These are phyloP conservation scores for Casuarina glauca DNA, from an alignment of 306 rosid species.

Conservation along the genomic window DNA sequence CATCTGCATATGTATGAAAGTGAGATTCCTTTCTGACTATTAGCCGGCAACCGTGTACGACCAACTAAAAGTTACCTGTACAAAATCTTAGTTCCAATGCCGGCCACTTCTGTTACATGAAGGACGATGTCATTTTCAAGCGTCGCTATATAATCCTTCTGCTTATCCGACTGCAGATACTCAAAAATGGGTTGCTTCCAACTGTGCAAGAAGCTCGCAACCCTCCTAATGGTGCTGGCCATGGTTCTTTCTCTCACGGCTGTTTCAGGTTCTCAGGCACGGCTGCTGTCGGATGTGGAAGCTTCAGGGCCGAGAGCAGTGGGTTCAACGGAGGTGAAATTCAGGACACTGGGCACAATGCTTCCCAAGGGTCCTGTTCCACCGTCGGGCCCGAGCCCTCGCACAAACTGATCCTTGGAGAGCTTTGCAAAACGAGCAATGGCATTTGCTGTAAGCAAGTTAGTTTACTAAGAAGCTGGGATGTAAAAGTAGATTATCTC, in stretches of 20 bases:
- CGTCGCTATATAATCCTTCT: not conserved
- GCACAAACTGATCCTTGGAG: slow-evolving; percentile 8
- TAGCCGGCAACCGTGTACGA: slow-evolving; percentile 9
- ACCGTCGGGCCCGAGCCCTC: slow-evolving; percentile 34
- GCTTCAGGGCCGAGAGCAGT: not conserved
- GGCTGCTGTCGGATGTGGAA: not conserved
- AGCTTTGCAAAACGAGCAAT: not conserved
- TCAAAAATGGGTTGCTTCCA: slow-evolving; percentile 14
- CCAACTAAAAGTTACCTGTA: slow-evolving; percentile 7
- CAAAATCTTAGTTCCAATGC: slow-evolving; percentile 20
- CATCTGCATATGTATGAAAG: not conserved
- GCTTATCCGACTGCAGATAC: not conserved
- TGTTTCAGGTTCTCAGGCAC: slow-evolving; percentile 17
- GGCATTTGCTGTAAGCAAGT: not conserved
- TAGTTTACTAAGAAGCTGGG: not conserved
- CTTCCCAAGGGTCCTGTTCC: slow-evolving; percentile 36
- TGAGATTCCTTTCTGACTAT: not conserved
- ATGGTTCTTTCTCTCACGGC: slow-evolving; percentile 13
- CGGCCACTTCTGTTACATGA: slow-evolving; percentile 11
- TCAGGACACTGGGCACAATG: slow-evolving; percentile 7
- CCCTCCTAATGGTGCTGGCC: slow-evolving; percentile 13
- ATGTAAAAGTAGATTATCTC: too few relatives aligned
- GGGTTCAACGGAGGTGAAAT: not conserved
- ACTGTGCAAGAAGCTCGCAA: not conserved
- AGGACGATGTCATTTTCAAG: not conserved